Percentiles rank a stretch among this genome's conserved stretches.
phyloP scores from a whole-genome alignment of 179 eudicot genomes.

The Corrigiola litoralis region DNA sequence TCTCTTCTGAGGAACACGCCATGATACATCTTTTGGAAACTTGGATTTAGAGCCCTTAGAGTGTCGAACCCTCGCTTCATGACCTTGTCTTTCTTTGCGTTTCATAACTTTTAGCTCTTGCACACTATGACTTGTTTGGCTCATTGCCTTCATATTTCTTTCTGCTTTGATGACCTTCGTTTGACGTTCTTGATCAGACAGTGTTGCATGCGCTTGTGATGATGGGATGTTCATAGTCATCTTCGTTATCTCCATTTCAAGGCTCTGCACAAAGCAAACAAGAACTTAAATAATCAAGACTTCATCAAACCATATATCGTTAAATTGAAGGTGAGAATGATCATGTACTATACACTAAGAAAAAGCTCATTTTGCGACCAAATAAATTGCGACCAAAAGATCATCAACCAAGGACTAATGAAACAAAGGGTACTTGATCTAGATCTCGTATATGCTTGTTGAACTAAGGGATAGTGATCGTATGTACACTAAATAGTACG shows the following conservation, averaged over 20 bases:
- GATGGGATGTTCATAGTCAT: not conserved
- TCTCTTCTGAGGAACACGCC: slow-evolving; percentile 25
- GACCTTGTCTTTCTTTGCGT: not conserved
- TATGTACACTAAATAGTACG: too few relatives aligned
- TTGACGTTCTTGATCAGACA: not conserved
- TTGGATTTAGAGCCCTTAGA: slow-evolving; percentile 3
- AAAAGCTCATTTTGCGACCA: too few relatives aligned
- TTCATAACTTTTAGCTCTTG: not conserved
- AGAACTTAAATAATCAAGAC: too few relatives aligned
- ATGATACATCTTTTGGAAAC: slow-evolving; percentile 6
- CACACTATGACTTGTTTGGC: not conserved
- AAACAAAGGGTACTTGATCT: too few relatives aligned
- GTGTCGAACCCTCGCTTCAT: not conserved
- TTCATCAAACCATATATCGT: too few relatives aligned
- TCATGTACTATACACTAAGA: too few relatives aligned
- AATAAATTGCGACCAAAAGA: too few relatives aligned
- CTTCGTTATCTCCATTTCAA: not conserved
- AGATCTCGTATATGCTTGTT: too few relatives aligned
- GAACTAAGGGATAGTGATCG: not conserved
- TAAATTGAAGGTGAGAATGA: too few relatives aligned
- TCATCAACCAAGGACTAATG: too few relatives aligned
- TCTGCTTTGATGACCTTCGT: not conserved
- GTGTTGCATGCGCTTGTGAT: not conserved
- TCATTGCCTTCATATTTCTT: not conserved
- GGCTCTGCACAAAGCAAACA: too few relatives aligned